Conservation (phyloP, 2,329 filamentous ascomycete genomes). For the Karstenula rhodostoma region DNA sequence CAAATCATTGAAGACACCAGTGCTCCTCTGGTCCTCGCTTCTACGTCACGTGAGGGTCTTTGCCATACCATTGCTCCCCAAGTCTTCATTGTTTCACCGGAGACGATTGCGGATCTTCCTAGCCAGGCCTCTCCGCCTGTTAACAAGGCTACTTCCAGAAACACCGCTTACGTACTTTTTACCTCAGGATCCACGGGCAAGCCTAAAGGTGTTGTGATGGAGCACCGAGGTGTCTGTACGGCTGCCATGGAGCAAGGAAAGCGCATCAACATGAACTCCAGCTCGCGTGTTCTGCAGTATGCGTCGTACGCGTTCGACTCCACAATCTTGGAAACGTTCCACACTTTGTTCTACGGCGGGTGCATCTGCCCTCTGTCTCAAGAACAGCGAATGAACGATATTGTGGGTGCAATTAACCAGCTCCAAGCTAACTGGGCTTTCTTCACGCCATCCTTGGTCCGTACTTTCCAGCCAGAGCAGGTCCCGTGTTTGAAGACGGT, state of each 20-base stretch:
- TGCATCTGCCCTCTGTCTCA: constrained; percentile 66
- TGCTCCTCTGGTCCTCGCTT: background rate
- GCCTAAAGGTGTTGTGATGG: constrained; percentile 67
- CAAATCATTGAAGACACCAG: constrained; percentile 2
- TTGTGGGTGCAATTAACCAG: constrained; percentile 58
- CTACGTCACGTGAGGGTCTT: background rate
- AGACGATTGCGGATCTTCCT: background rate
- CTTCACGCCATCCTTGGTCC: constrained; percentile 21
- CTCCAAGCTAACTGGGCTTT: constrained; percentile 12
- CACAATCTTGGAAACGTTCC: constrained; percentile 63
- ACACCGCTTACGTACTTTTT: constrained; percentile 44
- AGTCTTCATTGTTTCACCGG: background rate
- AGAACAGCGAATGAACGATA: constrained; percentile 59
- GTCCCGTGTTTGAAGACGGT: constrained; percentile 18
- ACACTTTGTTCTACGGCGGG: constrained; percentile 63
- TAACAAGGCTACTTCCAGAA: constrained; percentile 1
- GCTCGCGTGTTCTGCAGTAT: constrained; percentile 58
- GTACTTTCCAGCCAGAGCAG: constrained; percentile 16
- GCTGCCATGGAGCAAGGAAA: constrained; percentile 21
- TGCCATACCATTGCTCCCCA: background rate
- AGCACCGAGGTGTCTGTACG: constrained; percentile 63
- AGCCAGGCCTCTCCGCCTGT: background rate
- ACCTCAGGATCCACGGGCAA: constrained; percentile 53
- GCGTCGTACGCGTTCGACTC: constrained; percentile 66
- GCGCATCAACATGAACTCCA: constrained; percentile 27